phyloP scores from a whole-genome alignment of 805 yeast species.

The Yamadazyma nakazawae region DNA sequence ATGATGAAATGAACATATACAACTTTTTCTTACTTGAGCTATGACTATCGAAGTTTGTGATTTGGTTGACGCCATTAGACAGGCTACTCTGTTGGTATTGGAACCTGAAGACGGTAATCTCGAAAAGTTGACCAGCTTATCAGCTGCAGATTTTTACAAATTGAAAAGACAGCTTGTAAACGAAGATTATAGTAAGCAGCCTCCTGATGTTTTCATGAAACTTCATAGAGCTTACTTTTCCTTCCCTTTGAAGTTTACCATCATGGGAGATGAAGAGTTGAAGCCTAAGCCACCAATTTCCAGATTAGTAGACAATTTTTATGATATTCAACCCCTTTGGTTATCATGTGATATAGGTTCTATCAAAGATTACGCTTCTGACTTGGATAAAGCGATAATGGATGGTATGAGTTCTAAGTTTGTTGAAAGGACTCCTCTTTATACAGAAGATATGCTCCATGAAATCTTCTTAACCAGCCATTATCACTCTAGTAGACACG shows the following conservation, averaged over 20 bases:
- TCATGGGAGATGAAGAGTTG: background rate
- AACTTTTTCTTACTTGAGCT: background rate
- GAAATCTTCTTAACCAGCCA: background rate
- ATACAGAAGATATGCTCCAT: background rate
- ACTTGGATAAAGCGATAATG: background rate
- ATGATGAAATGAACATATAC: background rate
- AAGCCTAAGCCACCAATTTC: background rate
- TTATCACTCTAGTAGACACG: background rate
- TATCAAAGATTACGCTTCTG: background rate
- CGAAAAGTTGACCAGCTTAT: background rate
- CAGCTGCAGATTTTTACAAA: background rate
- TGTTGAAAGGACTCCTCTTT: background rate
- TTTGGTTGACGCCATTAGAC: background rate
- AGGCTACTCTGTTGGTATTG: background rate
- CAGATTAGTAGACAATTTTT: background rate
- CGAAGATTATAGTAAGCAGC: background rate
- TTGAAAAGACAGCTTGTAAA: background rate
- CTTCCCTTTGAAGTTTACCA: background rate
- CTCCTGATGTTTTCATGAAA: background rate
- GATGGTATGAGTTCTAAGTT: background rate
- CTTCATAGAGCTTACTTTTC: conserved; percentile 1
- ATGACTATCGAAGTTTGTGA: background rate
- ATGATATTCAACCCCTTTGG: background rate
- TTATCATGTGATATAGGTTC: background rate
- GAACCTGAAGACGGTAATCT: background rate